phyloP scores from a whole-genome alignment of 1,139 yeast genomes.

The Lodderomyces margitis region DNA sequence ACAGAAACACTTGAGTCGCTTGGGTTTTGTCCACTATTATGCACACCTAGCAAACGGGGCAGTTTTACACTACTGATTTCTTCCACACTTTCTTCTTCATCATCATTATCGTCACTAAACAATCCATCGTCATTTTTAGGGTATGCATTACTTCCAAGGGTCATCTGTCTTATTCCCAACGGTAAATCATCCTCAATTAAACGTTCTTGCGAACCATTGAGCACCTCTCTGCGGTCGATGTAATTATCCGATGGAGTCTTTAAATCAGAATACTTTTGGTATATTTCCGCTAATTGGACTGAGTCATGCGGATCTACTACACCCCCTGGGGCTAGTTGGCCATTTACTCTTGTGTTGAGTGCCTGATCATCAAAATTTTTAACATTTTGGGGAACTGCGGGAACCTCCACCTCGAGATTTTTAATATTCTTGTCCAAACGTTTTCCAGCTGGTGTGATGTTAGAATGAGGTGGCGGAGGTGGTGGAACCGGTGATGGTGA shows the following conservation, averaged over 20 bases:
- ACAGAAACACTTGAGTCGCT: slow-evolving; percentile 8
- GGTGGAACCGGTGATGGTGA: background rate
- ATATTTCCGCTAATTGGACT: slow-evolving; percentile 44
- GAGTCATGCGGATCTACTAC: slow-evolving; percentile 27
- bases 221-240: slow-evolving; percentile 28
- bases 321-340: slow-evolving; percentile 1
- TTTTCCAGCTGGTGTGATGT: slow-evolving; percentile 5
- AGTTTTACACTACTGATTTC: slow-evolving; percentile 26
- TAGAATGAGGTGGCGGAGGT: slow-evolving; percentile 8
- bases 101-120: slow-evolving; percentile 37
- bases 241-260: slow-evolving; percentile 45
- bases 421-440: slow-evolving; percentile 14
- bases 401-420: slow-evolving; percentile 12
- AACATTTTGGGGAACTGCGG: background rate
- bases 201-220: slow-evolving; percentile 38
- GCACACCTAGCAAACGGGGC: slow-evolving; percentile 3
- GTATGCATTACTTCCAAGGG: slow-evolving; percentile 30
- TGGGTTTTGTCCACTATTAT: slow-evolving; percentile 6
- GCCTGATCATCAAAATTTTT: background rate
- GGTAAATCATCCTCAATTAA: slow-evolving; percentile 37
- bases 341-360: background rate
- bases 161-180: slow-evolving; percentile 27
- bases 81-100: slow-evolving; percentile 20
- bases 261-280: slow-evolving; percentile 44
- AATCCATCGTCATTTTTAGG: slow-evolving; percentile 41